A percentile compares a stretch with the other conserved stretches of the same genome.
phyloP scores from a whole-genome alignment of 106 monocot genomes.

The Cymbidium sinense region DNA sequence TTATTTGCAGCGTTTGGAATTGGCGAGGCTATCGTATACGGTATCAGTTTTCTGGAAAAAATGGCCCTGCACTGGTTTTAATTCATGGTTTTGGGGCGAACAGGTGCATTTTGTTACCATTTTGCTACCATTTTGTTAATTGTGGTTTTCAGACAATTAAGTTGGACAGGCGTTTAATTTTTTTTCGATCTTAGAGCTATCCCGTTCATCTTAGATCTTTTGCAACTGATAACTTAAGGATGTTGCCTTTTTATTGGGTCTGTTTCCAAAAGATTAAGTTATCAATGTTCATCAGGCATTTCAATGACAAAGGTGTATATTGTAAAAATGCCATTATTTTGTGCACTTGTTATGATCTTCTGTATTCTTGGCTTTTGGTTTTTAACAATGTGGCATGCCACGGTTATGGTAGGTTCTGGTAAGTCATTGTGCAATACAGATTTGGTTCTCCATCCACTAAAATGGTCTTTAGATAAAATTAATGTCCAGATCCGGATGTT shows the following conservation, averaged over 20 bases:
- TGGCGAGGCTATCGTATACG: slow-evolving; percentile 78
- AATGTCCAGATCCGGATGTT: no score
- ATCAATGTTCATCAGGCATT: not conserved
- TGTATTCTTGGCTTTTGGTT: not conserved
- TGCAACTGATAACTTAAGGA: not conserved
- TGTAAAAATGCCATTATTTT: not conserved
- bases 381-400: no score
- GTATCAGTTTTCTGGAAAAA: slow-evolving; percentile 68
- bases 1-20: slow-evolving; percentile 56
- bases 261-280: not conserved
- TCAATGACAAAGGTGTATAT: not conserved
- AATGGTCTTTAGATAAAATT: no score
- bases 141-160: no score
- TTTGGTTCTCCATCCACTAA: not conserved
- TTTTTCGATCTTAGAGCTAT: not conserved
- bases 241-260: not conserved
- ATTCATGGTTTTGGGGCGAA: slow-evolving; percentile 98
- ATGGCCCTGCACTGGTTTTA: slow-evolving; percentile 77
- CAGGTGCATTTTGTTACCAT: slow-evolving; percentile 54
- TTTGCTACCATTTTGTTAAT: slow-evolving; percentile 19
- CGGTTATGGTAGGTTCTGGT: no score
- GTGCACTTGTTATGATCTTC: not conserved
- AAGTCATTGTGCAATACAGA: not conserved
- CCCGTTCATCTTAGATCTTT: not conserved
- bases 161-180: not conserved